These are phyloP conservation scores for Leptographium galeiforme DNA, from an alignment of 2,329 filamentous ascomycete species.

Conservation along the genomic window DNA sequence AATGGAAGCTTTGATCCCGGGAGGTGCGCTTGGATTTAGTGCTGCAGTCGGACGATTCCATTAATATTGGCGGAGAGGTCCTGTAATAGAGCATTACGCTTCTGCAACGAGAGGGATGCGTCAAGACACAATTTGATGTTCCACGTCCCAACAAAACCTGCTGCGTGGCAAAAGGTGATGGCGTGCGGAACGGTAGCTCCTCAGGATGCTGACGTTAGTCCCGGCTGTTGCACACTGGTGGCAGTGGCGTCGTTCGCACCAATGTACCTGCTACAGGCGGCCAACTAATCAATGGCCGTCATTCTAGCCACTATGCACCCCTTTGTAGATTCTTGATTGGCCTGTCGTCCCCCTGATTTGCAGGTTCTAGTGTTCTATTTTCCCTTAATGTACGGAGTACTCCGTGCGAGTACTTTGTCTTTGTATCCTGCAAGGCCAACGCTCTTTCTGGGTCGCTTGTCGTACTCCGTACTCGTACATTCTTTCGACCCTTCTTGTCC, in stretches of 20 bases:
- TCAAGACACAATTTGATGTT: too few species aligned
- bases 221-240: not conserved
- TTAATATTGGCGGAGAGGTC: too few species aligned
- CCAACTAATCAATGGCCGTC: not conserved
- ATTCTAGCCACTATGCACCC: not conserved
- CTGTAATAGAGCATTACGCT: too few species aligned
- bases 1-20: too few species aligned
- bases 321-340: not conserved
- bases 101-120: too few species aligned
- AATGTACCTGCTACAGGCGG: not conserved
- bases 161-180: too few species aligned
- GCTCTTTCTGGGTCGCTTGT: not conserved
- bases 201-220: not conserved
- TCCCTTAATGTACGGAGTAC: not conserved
- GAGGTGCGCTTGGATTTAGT: too few species aligned
- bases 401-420: not conserved
- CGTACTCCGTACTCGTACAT: not conserved
- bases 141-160: too few species aligned
- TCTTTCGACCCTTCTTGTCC: constrained; percentile 1
- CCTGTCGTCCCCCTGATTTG: not conserved
- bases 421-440: not conserved
- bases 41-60: too few species aligned
- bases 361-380: not conserved
- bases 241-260: not conserved
- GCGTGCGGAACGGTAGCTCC: too few species aligned